Conservation (phyloP, 805 yeast genomes). For the Debaryomyces hansenii region DNA sequence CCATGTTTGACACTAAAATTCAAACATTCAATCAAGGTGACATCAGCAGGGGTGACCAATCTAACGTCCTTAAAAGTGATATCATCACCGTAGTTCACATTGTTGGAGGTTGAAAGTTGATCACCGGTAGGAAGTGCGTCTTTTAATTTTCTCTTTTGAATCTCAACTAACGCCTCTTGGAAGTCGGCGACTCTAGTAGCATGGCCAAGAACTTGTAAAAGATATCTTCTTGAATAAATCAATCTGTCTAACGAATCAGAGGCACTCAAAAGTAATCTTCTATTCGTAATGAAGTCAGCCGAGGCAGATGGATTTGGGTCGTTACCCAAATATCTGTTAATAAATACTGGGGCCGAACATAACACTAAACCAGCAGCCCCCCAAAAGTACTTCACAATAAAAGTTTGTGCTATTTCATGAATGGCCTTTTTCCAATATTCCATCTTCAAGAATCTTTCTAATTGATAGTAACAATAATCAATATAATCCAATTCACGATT, state of each 20-base stretch:
- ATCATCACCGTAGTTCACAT: conserved; percentile 46
- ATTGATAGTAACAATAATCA: conserved; percentile 77
- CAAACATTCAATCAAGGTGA: conserved; percentile 63
- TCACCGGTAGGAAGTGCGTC: background rate
- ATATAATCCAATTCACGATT: conserved; percentile 71
- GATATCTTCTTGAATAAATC: conserved; percentile 78
- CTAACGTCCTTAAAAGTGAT: conserved; percentile 75
- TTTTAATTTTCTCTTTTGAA: conserved; percentile 25
- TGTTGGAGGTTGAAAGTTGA: conserved; percentile 1
- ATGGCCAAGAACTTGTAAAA: conserved; percentile 82
- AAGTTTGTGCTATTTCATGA: conserved; percentile 83
- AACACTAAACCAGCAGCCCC: conserved; percentile 91
- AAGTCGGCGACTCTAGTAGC: conserved; percentile 72
- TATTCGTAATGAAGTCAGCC: conserved; percentile 85
- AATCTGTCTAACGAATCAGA: conserved; percentile 87
- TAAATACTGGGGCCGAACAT: conserved; percentile 87
- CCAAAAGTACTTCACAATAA: conserved; percentile 88
- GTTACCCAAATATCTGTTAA: conserved; percentile 51
- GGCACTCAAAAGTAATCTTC: conserved; percentile 79
- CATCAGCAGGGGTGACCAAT: conserved; percentile 83
- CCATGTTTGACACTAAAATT: conserved; percentile 76
- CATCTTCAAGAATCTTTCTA: conserved; percentile 73
- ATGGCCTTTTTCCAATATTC: conserved; percentile 74
- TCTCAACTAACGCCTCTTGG: conserved; percentile 58
- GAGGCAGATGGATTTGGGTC: conserved; percentile 50